These are phyloP conservation scores for Leccinum boreale DNA, from an alignment of 768 basidiomycete genomes.

Conservation along the genomic window DNA sequence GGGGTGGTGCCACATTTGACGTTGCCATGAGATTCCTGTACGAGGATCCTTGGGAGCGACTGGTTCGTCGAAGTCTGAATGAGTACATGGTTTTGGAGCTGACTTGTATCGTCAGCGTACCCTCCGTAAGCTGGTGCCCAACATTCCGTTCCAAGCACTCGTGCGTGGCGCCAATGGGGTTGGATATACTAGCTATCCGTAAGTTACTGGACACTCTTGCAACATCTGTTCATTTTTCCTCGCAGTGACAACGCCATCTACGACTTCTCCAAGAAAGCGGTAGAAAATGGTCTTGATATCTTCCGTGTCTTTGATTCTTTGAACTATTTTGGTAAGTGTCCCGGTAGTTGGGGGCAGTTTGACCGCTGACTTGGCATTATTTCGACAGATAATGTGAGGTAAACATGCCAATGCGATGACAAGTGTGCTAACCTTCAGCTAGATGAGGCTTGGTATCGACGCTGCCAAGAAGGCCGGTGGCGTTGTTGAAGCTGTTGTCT, in stretches of 20 bases:
- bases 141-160: slow-evolving; percentile 97
- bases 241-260: slow-evolving; percentile 95
- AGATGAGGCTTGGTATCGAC: slow-evolving; percentile 98
- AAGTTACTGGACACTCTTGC: slow-evolving; percentile 27
- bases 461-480: slow-evolving; percentile 99
- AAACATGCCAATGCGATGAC: background rate
- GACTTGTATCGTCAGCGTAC: slow-evolving; percentile 54
- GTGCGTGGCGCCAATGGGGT: slow-evolving; percentile 99
- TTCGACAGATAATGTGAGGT: slow-evolving; percentile 63
- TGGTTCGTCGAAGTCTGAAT: slow-evolving; percentile 48
- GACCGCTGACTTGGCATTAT: slow-evolving; percentile 4
- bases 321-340: slow-evolving; percentile 87
- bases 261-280: slow-evolving; percentile 98
- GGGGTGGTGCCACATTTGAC: slow-evolving; percentile 99
- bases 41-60: slow-evolving; percentile 98
- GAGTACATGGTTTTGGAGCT: slow-evolving; percentile 3
- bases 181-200: slow-evolving; percentile 98
- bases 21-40: slow-evolving; percentile 99
- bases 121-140: slow-evolving; percentile 93
- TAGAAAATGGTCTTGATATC: slow-evolving; percentile 99
- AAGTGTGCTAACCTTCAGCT: slow-evolving; percentile 15
- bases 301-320: slow-evolving; percentile 99
- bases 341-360: background rate
- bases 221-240: slow-evolving; percentile 6
- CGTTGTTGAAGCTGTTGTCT: slow-evolving; percentile 95